A percentile compares a stretch with the other conserved stretches of the same genome.
These are phyloP conservation scores for Rhipidocladum racemiflorum DNA, from an alignment of 176 grass and related monocot genomes.

Conservation along the genomic window DNA sequence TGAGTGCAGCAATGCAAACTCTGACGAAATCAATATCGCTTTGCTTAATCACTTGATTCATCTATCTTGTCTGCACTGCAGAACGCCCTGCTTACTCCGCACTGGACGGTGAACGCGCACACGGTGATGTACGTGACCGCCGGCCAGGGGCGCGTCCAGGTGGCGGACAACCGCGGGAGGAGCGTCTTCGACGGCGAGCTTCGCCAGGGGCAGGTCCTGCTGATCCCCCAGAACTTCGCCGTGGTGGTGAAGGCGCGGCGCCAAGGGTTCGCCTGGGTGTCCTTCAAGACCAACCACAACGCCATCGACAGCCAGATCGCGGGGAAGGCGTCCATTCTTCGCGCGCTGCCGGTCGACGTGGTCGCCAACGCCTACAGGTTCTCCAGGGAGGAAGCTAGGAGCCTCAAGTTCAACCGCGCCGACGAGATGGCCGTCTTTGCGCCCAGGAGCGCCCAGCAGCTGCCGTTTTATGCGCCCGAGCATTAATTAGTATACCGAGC, in stretches of 20 bases:
- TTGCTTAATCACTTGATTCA: neutral
- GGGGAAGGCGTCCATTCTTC: constrained; percentile 34
- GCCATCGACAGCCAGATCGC: constrained; percentile 33
- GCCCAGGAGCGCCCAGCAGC: neutral
- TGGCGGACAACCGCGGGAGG: constrained; percentile 32
- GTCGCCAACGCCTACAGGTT: constrained; percentile 26
- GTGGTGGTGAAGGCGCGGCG: constrained; percentile 7
- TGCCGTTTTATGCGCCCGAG: too few relatives aligned
- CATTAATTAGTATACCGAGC: too few relatives aligned
- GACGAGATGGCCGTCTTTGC: constrained; percentile 31
- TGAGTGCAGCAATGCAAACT: constrained; percentile 9
- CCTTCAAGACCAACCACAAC: constrained; percentile 45
- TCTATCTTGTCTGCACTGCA: constrained; percentile 19
- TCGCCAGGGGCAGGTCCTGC: constrained; percentile 20
- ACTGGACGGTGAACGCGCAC: constrained; percentile 48
- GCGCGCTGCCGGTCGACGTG: constrained; percentile 39
- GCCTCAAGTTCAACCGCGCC: constrained; percentile 26
- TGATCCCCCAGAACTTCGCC: constrained; percentile 32
- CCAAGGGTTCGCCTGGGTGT: constrained; percentile 30
- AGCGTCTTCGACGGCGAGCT: constrained; percentile 41
- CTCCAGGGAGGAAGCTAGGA: constrained; percentile 29
- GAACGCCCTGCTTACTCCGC: constrained; percentile 39
- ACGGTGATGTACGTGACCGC: constrained; percentile 35
- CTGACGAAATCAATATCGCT: neutral
- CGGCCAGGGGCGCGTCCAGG: constrained; percentile 28